These are phyloP conservation scores for Cnidoscolus chayamansa DNA, from an alignment of 441 rosid species.

Conservation along the genomic window DNA sequence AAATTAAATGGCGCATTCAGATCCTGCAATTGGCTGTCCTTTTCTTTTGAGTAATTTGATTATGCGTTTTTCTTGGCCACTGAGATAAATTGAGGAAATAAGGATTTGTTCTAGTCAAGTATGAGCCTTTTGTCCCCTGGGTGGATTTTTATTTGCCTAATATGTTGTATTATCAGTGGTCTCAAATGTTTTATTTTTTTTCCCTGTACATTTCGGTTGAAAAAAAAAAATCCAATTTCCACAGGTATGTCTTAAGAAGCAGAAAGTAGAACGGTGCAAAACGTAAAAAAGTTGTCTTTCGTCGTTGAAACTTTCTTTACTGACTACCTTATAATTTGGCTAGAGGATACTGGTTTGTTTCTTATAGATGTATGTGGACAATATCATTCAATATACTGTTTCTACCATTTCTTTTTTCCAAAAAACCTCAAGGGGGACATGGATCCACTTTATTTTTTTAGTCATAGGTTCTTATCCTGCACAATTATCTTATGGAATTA, in stretches of 20 bases:
- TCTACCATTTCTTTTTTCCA: too few species aligned
- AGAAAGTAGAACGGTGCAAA: too few species aligned
- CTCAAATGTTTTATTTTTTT: background rate
- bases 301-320: background rate
- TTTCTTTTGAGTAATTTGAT: background rate
- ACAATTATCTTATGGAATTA: background rate
- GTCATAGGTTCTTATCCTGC: background rate
- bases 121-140: too few species aligned
- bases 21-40: constrained; percentile 14
- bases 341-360: background rate
- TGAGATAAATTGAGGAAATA: background rate
- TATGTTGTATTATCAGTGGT: background rate
- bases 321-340: background rate
- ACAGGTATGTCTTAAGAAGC: too few species aligned
- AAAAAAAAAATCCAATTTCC: too few species aligned
- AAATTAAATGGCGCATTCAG: constrained; percentile 20
- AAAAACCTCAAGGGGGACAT: background rate
- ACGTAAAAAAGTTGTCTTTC: background rate
- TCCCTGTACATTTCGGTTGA: too few species aligned
- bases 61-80: background rate
- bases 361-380: background rate
- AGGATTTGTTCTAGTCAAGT: background rate
- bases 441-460: background rate
- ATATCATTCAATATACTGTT: background rate
- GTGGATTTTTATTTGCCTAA: too few species aligned